These are phyloP conservation scores for Leccinum pachyderme DNA, from an alignment of 1,284 basidiomycete species.

Conservation along the genomic window DNA sequence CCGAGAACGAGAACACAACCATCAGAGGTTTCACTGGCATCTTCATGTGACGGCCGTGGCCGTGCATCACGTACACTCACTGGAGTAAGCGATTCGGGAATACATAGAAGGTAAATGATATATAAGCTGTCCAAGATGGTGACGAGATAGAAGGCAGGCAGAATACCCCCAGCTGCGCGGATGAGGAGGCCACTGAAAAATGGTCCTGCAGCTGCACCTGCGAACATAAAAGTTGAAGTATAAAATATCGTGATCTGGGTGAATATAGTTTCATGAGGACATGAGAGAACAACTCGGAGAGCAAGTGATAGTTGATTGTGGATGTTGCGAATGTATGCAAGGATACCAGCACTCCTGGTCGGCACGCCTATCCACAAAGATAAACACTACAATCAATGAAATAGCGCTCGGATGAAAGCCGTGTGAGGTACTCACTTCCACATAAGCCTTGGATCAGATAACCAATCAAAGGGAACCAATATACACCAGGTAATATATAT, in stretches of 20 bases:
- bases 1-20: background rate
- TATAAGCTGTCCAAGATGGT: constrained; percentile 48
- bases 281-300: background rate
- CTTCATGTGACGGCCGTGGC: constrained; percentile 13
- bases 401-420: background rate
- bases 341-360: constrained; percentile 14
- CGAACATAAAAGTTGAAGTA: constrained; percentile 56
- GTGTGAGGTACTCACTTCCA: constrained; percentile 56
- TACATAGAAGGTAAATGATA: constrained; percentile 48
- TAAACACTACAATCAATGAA: background rate
- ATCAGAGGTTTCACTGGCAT: constrained; percentile 1
- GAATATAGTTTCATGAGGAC: background rate
- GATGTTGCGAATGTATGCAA: constrained; percentile 31
- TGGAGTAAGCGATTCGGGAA: constrained; percentile 70
- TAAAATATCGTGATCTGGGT: constrained; percentile 58
- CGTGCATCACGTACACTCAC: constrained; percentile 21
- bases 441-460: constrained; percentile 73
- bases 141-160: constrained; percentile 75
- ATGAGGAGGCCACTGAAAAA: constrained; percentile 68
- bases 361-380: constrained; percentile 19
- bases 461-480: constrained; percentile 79
- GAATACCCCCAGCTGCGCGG: constrained; percentile 49
- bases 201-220: constrained; percentile 75
- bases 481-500: constrained; percentile 69
- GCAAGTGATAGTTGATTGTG: constrained; percentile 18